Percentiles rank a stretch among this genome's conserved stretches.
phyloP scores from a whole-genome alignment of 148 eudicot species.

The Beta vulgaris region DNA sequence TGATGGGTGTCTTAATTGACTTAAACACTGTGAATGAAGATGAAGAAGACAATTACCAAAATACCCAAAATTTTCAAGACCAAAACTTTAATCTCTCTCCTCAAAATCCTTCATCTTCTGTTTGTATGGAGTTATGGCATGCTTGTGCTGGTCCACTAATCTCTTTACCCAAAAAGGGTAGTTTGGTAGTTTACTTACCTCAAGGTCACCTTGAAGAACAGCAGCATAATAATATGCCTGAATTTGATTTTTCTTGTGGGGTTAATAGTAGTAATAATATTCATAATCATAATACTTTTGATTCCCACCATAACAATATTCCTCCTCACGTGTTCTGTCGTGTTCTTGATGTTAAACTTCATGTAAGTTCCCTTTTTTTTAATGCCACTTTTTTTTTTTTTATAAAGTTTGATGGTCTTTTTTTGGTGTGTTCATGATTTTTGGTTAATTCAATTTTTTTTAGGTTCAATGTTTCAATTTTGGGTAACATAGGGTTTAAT shows the following conservation, averaged over 20 bases:
- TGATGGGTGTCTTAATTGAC: conserved; percentile 79
- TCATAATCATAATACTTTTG: conserved; percentile 13
- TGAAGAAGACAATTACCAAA: conserved; percentile 32
- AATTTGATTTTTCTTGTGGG: conserved; percentile 38
- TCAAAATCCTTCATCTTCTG: conserved; percentile 32
- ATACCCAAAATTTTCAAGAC: conserved; percentile 19
- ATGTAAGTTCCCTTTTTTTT: conserved; percentile 43
- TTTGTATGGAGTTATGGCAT: conserved; percentile 98
- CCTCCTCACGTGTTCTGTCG: conserved; percentile 95
- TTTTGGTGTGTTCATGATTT: background rate
- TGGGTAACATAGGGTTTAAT: conserved; percentile 27
- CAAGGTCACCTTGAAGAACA: conserved; percentile 77
- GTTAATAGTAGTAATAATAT: background rate
- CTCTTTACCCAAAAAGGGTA: conserved; percentile 78
- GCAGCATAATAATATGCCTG: conserved; percentile 28
- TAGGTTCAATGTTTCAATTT: conserved; percentile 13
- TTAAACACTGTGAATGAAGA: conserved; percentile 63
- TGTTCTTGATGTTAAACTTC: conserved; percentile 91
- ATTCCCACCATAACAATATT: conserved; percentile 32
- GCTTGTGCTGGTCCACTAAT: conserved; percentile 92
- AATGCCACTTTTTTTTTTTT: background rate
- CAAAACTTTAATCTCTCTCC: conserved; percentile 26
- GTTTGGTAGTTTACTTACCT: conserved; percentile 76
- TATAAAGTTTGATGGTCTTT: background rate
- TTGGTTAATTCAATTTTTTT: conserved; percentile 3